phyloP scores from a whole-genome alignment of 2,329 filamentous ascomycete species.

The Penicillium sp. region DNA sequence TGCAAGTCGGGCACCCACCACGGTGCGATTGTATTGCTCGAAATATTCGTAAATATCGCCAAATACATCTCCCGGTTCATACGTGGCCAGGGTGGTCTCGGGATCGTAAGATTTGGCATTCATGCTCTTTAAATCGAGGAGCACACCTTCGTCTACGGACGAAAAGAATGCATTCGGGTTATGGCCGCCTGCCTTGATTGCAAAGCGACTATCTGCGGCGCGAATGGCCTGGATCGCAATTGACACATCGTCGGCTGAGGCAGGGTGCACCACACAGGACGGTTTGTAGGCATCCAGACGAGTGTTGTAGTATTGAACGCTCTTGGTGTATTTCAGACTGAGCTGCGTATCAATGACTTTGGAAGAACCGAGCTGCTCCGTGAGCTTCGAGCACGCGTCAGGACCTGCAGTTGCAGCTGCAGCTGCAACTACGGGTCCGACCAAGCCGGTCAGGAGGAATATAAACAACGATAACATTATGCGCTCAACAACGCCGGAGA shows the following conservation, averaged over 20 bases:
- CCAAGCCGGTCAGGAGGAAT: conserved; percentile 6
- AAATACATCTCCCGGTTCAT: conserved; percentile 23
- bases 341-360: conserved; percentile 17
- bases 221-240: conserved; percentile 21
- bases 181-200: conserved; percentile 27
- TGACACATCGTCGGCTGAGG: conserved; percentile 25
- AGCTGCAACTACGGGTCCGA: conserved; percentile 12
- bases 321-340: conserved; percentile 16
- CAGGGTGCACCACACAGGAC: conserved; percentile 24
- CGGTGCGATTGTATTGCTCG: conserved; percentile 18
- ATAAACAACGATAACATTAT: too few species aligned
- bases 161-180: conserved; percentile 28
- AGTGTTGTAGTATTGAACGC: conserved; percentile 25
- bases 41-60: conserved; percentile 24
- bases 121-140: conserved; percentile 23
- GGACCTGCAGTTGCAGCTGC: too few species aligned
- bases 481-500: too few species aligned
- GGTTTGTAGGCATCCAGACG: conserved; percentile 23
- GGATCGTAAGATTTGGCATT: conserved; percentile 23
- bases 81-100: conserved; percentile 22
- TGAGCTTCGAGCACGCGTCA: conserved; percentile 47
- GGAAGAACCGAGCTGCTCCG: conserved; percentile 43
- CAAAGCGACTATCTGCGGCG: conserved; percentile 21
- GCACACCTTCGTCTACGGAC: conserved; percentile 23
- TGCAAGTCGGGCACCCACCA: conserved; percentile 22